phyloP scores from a whole-genome alignment of 139 green algal genomes.

The Coccomyxa sp. region DNA sequence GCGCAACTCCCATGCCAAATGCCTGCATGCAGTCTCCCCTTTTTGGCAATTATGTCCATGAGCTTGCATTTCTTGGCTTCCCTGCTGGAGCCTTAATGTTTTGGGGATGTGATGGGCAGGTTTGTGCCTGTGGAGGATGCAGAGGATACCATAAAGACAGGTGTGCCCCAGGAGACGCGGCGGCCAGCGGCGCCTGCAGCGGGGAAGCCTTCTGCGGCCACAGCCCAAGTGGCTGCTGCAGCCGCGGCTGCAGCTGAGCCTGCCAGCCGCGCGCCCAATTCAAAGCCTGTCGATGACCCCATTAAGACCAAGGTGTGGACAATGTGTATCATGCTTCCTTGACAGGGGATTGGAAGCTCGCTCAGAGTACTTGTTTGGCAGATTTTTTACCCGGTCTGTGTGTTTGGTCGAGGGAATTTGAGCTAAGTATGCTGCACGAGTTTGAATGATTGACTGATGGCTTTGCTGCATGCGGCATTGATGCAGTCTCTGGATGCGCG shows the following conservation, averaged over 20 bases:
- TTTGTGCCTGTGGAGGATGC: constrained; percentile 47
- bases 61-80: too few species aligned
- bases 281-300: neutral
- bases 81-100: too few species aligned
- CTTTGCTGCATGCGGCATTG: neutral
- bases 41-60: too few species aligned
- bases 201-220: neutral
- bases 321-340: too few species aligned
- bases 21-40: neutral
- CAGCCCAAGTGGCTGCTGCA: neutral
- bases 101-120: neutral
- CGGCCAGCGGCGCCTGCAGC: neutral
- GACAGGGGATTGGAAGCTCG: too few species aligned
- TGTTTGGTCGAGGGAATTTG: too few species aligned
- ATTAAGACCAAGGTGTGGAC: neutral
- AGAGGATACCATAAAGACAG: constrained; percentile 39
- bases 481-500: neutral
- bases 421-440: too few species aligned
- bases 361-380: too few species aligned
- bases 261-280: neutral
- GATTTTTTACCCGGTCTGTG: too few species aligned
- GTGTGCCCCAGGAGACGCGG: neutral
- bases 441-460: too few species aligned
- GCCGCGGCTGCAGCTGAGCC: constrained; percentile 6
- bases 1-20: too few species aligned